Conservation (phyloP, 257 asterid species). For the Rubia yunnanensis region DNA sequence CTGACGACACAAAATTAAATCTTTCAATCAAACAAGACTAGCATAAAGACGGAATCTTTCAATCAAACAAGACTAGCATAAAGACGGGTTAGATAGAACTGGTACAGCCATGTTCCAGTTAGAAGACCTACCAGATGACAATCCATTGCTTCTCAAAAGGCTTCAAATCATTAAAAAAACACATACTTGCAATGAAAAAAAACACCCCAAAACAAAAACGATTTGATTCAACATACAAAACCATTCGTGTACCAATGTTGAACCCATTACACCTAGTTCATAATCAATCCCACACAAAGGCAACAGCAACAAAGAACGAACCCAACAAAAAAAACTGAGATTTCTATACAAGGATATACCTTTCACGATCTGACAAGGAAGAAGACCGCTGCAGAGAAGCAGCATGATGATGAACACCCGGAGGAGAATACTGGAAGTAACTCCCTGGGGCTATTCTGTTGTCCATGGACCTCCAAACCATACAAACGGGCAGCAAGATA, state of each 20-base stretch:
- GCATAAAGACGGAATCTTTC: neutral
- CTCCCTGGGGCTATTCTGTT: conserved; percentile 49
- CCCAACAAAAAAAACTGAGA: neutral
- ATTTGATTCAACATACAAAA: neutral
- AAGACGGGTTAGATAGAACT: neutral
- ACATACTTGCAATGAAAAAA: neutral
- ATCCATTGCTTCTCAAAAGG: neutral
- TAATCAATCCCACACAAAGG: neutral
- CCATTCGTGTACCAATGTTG: neutral
- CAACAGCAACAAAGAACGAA: neutral
- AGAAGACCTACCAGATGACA: neutral
- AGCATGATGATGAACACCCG: conserved; percentile 22
- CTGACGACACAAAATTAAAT: neutral
- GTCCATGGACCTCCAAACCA: conserved; percentile 36
- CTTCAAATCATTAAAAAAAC: neutral
- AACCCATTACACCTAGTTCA: neutral
- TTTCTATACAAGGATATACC: conserved; percentile 19
- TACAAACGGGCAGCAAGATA: conserved; percentile 4
- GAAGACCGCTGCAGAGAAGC: conserved; percentile 52
- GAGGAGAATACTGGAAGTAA: conserved; percentile 67
- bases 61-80: neutral
- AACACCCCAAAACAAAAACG: neutral
- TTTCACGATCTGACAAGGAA: conserved; percentile 62
- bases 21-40: neutral
- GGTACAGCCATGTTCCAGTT: neutral